Evolutionary conservation across 2,329 filamentous ascomycete species (phyloP).

Genomic region (Torrubiellomyces zombiae): DNA sequence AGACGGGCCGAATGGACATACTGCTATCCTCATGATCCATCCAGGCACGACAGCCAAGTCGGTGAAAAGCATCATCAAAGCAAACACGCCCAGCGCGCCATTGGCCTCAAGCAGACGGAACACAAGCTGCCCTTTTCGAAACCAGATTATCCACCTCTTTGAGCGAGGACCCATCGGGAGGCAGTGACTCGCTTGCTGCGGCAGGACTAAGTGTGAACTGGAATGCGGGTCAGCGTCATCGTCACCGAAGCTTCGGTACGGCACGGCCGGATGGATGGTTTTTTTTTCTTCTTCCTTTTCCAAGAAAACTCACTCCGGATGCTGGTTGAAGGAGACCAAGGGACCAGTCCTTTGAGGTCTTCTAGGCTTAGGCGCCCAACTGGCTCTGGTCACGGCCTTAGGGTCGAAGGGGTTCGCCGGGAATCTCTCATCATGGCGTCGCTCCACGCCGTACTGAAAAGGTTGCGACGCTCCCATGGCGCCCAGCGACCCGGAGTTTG

Average conservation of each 20-base stretch:
- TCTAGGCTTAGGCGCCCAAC: conserved; percentile 45
- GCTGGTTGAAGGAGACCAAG: conserved; percentile 65
- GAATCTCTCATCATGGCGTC: conserved; percentile 32
- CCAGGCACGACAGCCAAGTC: conserved; percentile 45
- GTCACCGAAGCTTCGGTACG: no score
- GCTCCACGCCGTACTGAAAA: conserved; percentile 53
- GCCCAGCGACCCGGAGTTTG: background rate
- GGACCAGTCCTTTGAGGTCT: conserved; percentile 57
- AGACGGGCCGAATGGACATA: conserved; percentile 25
- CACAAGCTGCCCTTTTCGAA: conserved; percentile 50
- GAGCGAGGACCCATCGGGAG: conserved; percentile 52
- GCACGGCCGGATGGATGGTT: no score
- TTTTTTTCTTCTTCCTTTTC: no score
- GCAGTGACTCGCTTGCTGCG: conserved; percentile 42
- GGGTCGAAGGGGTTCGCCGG: conserved; percentile 57
- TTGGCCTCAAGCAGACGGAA: conserved; percentile 52
- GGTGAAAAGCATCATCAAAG: conserved; percentile 62
- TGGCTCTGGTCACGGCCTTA: conserved; percentile 68
- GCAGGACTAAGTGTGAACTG: conserved; percentile 46
- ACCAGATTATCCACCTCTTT: conserved; percentile 54
- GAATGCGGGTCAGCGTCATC: conserved; percentile 4
- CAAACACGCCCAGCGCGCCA: conserved; percentile 53
- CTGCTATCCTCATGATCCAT: conserved; percentile 64
- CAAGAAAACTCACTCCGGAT: conserved; percentile 54
- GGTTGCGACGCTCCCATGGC: conserved; percentile 27